phyloP scores from a whole-genome alignment of 306 rosid species.

The Calophaca sinica region DNA sequence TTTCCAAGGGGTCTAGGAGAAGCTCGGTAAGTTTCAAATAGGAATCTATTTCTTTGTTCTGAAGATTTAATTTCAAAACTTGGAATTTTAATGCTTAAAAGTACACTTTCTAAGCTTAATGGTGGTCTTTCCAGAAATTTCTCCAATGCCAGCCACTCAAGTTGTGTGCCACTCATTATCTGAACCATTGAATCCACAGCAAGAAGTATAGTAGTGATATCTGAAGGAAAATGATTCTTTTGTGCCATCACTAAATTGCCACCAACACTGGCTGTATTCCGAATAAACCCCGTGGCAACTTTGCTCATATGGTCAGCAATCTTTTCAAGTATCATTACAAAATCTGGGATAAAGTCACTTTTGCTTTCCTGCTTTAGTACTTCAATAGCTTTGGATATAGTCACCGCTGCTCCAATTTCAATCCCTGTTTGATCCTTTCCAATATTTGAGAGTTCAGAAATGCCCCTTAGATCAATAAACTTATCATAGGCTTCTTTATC shows the following conservation, averaged over 20 bases:
- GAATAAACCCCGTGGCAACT: slow-evolving; percentile 68
- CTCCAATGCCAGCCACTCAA: slow-evolving; percentile 65
- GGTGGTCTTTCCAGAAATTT: slow-evolving; percentile 76
- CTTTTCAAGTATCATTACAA: slow-evolving; percentile 53
- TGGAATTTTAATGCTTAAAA: slow-evolving; percentile 72
- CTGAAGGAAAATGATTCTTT: slow-evolving; percentile 77
- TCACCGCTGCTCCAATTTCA: slow-evolving; percentile 71
- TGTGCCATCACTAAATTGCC: slow-evolving; percentile 93
- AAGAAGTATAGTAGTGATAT: slow-evolving; percentile 74
- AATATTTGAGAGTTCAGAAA: slow-evolving; percentile 67
- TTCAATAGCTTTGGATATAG: slow-evolving; percentile 73
- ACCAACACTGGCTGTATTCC: slow-evolving; percentile 79
- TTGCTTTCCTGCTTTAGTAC: slow-evolving; percentile 50
- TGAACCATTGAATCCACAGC: slow-evolving; percentile 67
- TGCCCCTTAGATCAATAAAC: slow-evolving; percentile 62
- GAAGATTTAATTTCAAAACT: slow-evolving; percentile 57
- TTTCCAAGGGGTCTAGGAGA: slow-evolving; percentile 92
- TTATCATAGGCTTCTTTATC: slow-evolving; percentile 57
- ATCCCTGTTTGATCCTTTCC: slow-evolving; percentile 62
- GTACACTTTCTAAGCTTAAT: slow-evolving; percentile 57
- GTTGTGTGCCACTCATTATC: slow-evolving; percentile 59
- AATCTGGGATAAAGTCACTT: slow-evolving; percentile 48
- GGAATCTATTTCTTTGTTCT: slow-evolving; percentile 45
- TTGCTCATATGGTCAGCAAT: slow-evolving; percentile 71
- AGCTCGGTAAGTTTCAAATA: slow-evolving; percentile 83